Conservation (phyloP, 495 filamentous ascomycete genomes). For the Xylaria scruposa region DNA sequence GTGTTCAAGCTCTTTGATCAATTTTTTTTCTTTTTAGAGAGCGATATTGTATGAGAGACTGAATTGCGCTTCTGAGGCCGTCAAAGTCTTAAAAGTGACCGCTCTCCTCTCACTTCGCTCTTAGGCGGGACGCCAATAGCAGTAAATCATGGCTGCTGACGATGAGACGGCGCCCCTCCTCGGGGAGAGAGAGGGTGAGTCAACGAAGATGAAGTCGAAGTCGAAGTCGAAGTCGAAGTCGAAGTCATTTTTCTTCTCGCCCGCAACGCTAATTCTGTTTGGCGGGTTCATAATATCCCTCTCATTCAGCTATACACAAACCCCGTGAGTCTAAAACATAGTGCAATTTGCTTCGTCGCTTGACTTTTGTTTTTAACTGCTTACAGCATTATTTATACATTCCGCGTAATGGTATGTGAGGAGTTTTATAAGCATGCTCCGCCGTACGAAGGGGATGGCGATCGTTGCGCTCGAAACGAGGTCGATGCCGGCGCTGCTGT, state of each 20-base stretch:
- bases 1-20: neutral
- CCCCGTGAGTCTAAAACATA: constrained; percentile 46
- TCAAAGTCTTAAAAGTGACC: neutral
- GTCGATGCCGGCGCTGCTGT: constrained; percentile 58
- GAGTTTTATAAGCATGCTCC: constrained; percentile 55
- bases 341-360: neutral
- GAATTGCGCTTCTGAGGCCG: neutral
- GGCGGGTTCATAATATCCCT: constrained; percentile 59
- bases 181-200: neutral
- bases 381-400: constrained; percentile 56
- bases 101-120: neutral
- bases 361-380: neutral
- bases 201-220: constrained; percentile 15
- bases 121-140: neutral
- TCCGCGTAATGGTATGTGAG: constrained; percentile 61
- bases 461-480: constrained; percentile 51
- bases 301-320: constrained; percentile 61
- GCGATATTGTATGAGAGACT: neutral
- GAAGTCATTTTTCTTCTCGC: constrained; percentile 13
- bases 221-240: constrained; percentile 8
- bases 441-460: constrained; percentile 37
- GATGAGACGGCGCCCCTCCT: constrained; percentile 27
- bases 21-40: neutral
- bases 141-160: constrained; percentile 20
- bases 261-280: constrained; percentile 41